Conservation (phyloP, 345 rosid genomes). For the Mallotus nudiflorus region DNA sequence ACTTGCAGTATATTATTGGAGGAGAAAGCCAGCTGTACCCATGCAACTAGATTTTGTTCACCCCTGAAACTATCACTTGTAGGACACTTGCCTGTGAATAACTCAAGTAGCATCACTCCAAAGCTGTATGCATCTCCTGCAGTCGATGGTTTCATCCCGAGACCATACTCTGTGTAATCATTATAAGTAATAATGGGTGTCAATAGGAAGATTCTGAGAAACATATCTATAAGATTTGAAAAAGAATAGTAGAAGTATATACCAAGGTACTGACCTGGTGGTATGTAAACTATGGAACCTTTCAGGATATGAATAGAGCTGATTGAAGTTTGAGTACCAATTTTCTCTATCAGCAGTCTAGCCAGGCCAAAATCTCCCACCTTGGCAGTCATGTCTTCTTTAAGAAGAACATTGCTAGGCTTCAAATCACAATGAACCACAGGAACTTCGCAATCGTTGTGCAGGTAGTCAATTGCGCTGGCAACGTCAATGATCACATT, state of each 20-base stretch:
- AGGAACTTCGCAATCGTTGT: conserved; percentile 44
- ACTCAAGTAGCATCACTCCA: conserved; percentile 43
- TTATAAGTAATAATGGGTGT: background rate
- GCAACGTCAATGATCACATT: conserved; percentile 49
- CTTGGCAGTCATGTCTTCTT: conserved; percentile 48
- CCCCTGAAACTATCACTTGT: conserved; percentile 38
- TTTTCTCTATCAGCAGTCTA: conserved; percentile 28
- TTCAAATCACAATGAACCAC: conserved; percentile 63
- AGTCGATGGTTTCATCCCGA: conserved; percentile 44
- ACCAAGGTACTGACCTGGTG: conserved; percentile 43
- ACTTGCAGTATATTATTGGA: conserved; percentile 21
- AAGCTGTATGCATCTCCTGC: conserved; percentile 55
- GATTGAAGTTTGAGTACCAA: conserved; percentile 25
- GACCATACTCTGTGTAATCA: conserved; percentile 46
- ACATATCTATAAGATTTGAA: too few species aligned
- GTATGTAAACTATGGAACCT: conserved; percentile 55
- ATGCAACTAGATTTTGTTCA: conserved; percentile 31
- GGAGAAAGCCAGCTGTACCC: conserved; percentile 39
- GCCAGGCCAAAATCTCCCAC: conserved; percentile 62
- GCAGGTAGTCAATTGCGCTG: conserved; percentile 48
- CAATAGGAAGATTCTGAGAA: too few species aligned
- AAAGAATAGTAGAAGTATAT: too few species aligned
- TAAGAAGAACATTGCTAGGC: conserved; percentile 43
- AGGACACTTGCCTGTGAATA: conserved; percentile 46
- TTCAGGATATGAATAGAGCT: conserved; percentile 40